A percentile compares a stretch with the other conserved stretches of the same genome.
Evolutionary conservation across 2,329 filamentous ascomycete genomes (phyloP).

Genomic region (Atkinsonella hypoxylon): DNA sequence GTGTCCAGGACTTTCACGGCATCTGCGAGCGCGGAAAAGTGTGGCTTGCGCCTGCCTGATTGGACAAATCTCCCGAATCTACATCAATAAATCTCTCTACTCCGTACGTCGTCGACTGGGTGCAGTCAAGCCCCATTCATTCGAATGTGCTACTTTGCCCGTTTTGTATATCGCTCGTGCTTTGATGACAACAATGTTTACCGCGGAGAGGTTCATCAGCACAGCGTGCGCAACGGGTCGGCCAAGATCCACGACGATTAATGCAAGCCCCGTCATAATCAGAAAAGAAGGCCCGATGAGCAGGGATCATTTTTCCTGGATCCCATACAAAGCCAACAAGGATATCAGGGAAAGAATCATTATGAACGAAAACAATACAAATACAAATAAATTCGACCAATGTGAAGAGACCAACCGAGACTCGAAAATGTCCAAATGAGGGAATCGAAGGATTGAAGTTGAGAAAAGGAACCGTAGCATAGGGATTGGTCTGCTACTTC

Average conservation of each 20-base stretch:
- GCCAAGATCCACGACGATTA: background rate
- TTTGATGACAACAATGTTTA: background rate
- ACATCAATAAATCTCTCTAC: too few species aligned
- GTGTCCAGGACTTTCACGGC: too few species aligned
- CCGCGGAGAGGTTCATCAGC: background rate
- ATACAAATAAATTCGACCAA: background rate
- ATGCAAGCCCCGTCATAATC: background rate
- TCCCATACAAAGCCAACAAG: background rate
- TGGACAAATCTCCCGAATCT: too few species aligned
- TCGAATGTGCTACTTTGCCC: too few species aligned
- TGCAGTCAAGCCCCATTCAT: too few species aligned
- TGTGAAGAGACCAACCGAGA: background rate
- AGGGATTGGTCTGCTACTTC: background rate
- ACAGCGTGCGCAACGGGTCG: background rate
- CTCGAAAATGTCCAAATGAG: background rate
- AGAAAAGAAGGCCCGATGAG: constrained; percentile 4
- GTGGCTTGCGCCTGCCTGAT: background rate
- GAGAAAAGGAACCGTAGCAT: background rate
- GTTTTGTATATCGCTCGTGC: too few species aligned
- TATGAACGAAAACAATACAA: background rate
- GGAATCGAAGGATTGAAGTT: background rate
- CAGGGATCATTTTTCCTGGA: constrained; percentile 1
- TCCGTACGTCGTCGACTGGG: too few species aligned
- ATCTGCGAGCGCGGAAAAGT: too few species aligned
- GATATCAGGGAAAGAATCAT: background rate